Base-by-base conservation (phyloP, 768 basidiomycete genomes). In the Mycena sanguinolenta region DNA sequence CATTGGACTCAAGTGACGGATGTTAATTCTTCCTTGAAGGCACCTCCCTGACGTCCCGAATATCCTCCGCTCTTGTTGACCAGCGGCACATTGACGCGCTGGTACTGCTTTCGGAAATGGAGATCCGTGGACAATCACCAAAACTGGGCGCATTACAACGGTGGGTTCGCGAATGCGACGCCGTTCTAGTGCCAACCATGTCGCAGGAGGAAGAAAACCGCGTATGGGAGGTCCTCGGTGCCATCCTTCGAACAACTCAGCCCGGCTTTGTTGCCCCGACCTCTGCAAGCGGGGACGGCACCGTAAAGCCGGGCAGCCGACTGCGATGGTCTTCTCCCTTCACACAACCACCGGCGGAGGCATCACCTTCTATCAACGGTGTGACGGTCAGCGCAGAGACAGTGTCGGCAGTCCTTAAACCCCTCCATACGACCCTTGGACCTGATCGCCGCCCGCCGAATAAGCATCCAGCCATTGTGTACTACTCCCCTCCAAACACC, bases 121-220 rank as follows among this genome's bases (percentile, higher is more conserved):
- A 82, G 54, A 82, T 85, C 27, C 83, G 86, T 8, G 76, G 79
- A 14, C 81, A 86, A 9, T 75, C 83, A 8, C 86, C 87, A 7
- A 87, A 87, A 69, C 83, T 89, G 16, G 87, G 87, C 4, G 83
- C 86, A 2, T 77, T 89, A 8, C 87, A 88, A 72, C 81, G 88
- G 14, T 89, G 88, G 88, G 87, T 88, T 6, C 76, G 88, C 39
- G 88, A 89, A 71, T 87, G 86, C 75, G 88, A 89, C 76, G 88
- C 87, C 2, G 87, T 87, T 3, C 77, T 82, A 17, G 80, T 77
- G n/a, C 80, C 78, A 1, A 78, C 81, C 39, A 84, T 84, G 73
- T 74, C 77, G 58, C 76, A 78, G 58, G 76, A 79, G 66, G 82
- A 85, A 38, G 83, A 87, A 70, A 80, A 80, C 54, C 79, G 81